phyloP scores from a whole-genome alignment of 139 green algal genomes.

The Zygnema cylindricum region DNA sequence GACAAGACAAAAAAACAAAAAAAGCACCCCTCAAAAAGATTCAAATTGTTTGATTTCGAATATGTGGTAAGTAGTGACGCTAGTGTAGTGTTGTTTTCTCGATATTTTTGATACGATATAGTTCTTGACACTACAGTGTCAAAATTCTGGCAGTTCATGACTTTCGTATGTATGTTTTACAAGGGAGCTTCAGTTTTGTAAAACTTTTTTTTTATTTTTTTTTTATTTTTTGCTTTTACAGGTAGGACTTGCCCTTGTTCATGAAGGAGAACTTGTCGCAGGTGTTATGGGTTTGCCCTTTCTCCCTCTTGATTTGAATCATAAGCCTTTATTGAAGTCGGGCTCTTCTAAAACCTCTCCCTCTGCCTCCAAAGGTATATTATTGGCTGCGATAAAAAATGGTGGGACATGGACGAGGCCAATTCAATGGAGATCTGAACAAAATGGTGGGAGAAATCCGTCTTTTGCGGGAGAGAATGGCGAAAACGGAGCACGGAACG shows the following conservation, averaged over 20 bases:
- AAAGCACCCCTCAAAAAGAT: too few species aligned
- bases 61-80: too few species aligned
- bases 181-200: too few species aligned
- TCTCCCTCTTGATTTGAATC: neutral
- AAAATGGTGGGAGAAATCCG: too few species aligned
- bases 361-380: neutral
- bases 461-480: neutral
- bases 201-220: neutral
- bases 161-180: too few species aligned
- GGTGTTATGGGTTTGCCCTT: constrained; percentile 39
- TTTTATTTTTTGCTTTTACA: constrained; percentile 3
- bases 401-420: neutral
- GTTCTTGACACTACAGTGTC: too few species aligned
- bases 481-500: neutral
- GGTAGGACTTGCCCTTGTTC: constrained; percentile 35
- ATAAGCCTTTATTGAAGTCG: neutral
- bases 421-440: neutral
- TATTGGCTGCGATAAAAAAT: neutral
- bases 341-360: neutral
- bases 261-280: constrained; percentile 26
- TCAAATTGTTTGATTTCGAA: too few species aligned
- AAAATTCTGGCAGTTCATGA: too few species aligned
- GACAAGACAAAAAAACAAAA: too few species aligned
- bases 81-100: too few species aligned
- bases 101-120: too few species aligned